Evolutionary conservation across 305 asterid species (phyloP), one percentile per base, ranked within the genome.

Genomic region (Fraxinus sp.): DNA sequence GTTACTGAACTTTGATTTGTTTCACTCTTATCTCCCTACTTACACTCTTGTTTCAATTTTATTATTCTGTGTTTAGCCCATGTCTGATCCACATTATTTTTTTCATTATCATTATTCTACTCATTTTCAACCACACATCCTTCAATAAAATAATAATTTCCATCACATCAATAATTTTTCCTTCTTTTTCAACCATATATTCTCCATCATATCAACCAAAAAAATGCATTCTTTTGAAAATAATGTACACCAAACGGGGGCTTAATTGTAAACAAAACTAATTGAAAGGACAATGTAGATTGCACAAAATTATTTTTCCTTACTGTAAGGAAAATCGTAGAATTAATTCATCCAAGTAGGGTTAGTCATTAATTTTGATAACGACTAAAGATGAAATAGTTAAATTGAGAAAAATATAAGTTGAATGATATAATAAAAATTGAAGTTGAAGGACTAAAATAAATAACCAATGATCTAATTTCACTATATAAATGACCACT

Each of bases 401-500:
- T 18, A 52, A 16, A 52, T 16, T 16, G 22, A 18, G 20, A 55
- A 55, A 55, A 55, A 5, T 55, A n/a, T 55, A n/a, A 55, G 26
- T n/a, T n/a, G 3, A 68, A 30, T 68, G 20, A 11, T 30, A 30
- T 68, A 14, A 30, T 11, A 28, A 70, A 66, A 70, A 30, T 30
- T 26, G 75, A 70, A 70, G 75, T 30, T 3, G 39, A 70, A 35
- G 39, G 75, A 26, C 39, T 70, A 28, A 62, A 62, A 62, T 8
- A 24, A 70, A 70, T 70, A 11, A 70, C 22, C 4, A 70, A 70
- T 18, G 39, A 68, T 68, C 18, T 68, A 68, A 68, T 68, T 68
- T 3, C 18, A 28, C 11, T 26, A 62, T 83, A 80, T 84, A 88
- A 80, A 79, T 81, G 57, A 18, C 79, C 82, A 75, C 75, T 43